A percentile compares a stretch with the other conserved stretches of the same genome.
Conservation (phyloP, 2,329 filamentous ascomycete species). For the Diplodia corticola region DNA sequence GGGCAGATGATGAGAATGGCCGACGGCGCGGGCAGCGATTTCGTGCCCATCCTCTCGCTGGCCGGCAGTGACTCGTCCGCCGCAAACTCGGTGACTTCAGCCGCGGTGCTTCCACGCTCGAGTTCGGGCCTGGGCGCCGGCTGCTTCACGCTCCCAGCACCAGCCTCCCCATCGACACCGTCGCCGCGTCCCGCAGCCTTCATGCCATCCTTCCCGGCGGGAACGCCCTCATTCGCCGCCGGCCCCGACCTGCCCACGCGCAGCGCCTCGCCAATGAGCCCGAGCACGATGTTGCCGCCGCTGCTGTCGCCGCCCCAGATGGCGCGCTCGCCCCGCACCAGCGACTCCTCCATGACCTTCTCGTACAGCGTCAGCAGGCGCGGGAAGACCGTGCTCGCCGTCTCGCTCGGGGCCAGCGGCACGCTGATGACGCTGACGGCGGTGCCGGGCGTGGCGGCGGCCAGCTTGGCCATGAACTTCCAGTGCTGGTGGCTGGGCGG, state of each 20-base stretch:
- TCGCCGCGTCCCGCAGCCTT: neutral
- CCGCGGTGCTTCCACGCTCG: neutral
- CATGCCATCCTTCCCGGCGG: neutral
- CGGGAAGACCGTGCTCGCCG: conserved; percentile 52
- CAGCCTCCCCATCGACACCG: conserved; percentile 27
- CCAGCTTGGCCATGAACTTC: conserved; percentile 51
- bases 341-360: conserved; percentile 43
- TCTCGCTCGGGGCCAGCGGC: conserved; percentile 56
- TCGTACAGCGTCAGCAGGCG: conserved; percentile 50
- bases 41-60: neutral
- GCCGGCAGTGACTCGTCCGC: conserved; percentile 3
- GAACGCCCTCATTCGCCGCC: neutral
- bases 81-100: conserved; percentile 1
- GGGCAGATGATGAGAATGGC: conserved; percentile 51
- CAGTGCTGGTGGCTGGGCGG: conserved; percentile 55
- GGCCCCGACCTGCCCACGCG: conserved; percentile 29
- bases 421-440: conserved; percentile 53
- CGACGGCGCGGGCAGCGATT: conserved; percentile 30
- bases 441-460: conserved; percentile 42
- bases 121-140: neutral
- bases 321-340: conserved; percentile 44
- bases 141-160: too few species aligned
- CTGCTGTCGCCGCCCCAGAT: conserved; percentile 58
- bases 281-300: conserved; percentile 55
- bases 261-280: conserved; percentile 43